These are phyloP conservation scores for Verticillium isaacii DNA, from an alignment of 2,329 filamentous ascomycete species.

Conservation along the genomic window DNA sequence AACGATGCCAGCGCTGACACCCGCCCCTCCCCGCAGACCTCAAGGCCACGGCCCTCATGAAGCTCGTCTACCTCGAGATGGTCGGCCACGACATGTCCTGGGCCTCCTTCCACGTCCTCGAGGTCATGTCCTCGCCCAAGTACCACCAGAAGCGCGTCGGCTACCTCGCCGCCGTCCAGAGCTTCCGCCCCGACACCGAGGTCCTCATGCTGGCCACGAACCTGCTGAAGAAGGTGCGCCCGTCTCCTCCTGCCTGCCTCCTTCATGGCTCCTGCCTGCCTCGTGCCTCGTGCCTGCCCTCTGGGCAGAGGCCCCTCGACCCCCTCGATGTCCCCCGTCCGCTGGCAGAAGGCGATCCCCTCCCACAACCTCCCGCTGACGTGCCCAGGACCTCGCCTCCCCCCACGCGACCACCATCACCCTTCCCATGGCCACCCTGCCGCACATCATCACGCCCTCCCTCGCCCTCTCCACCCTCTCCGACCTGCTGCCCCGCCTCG, in stretches of 20 bases:
- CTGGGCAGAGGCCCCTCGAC: too few relatives aligned
- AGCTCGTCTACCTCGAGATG: constrained; percentile 98
- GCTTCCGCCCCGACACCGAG: constrained; percentile 91
- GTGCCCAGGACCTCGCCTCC: constrained; percentile 62
- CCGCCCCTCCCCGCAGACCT: constrained; percentile 53
- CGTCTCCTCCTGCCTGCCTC: too few relatives aligned
- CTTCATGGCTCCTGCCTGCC: too few relatives aligned
- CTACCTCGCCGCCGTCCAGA: constrained; percentile 93
- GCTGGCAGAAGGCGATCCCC: too few relatives aligned
- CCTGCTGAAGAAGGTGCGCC: constrained; percentile 77
- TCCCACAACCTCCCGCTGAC: too few relatives aligned
- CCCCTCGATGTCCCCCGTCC: too few relatives aligned
- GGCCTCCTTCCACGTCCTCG: constrained; percentile 96
- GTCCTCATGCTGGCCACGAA: constrained; percentile 98
- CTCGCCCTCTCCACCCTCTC: constrained; percentile 84
- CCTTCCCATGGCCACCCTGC: constrained; percentile 83
- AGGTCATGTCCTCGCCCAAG: constrained; percentile 96
- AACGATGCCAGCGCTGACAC: not conserved
- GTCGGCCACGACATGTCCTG: constrained; percentile 99
- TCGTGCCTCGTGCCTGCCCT: too few relatives aligned
- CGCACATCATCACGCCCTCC: constrained; percentile 89
- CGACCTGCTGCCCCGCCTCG: constrained; percentile 80
- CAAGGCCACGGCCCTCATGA: constrained; percentile 92
- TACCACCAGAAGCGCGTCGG: constrained; percentile 94
- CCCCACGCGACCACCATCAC: constrained; percentile 72